phyloP scores from a whole-genome alignment of 176 grass and related monocot species.

The Luzula sylvatica region DNA sequence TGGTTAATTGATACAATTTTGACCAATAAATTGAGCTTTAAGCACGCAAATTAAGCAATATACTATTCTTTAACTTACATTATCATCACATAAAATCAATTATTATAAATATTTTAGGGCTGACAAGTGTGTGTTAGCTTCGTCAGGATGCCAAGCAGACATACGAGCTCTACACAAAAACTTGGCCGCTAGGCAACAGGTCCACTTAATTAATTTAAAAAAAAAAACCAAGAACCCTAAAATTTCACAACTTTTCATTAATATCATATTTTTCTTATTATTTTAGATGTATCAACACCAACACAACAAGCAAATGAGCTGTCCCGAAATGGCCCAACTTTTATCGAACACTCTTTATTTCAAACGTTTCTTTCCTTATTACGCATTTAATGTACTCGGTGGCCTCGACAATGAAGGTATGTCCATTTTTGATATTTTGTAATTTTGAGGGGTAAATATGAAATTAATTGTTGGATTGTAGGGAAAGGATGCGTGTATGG shows the following conservation, averaged over 20 bases:
- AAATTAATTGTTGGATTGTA: neutral
- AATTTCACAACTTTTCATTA: neutral
- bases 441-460: too few relatives aligned
- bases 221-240: too few relatives aligned
- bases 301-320: slow-evolving; percentile 99
- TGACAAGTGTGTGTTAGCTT: slow-evolving; percentile 73
- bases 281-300: slow-evolving; percentile 91
- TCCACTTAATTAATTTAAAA: too few relatives aligned
- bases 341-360: slow-evolving; percentile 95
- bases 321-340: slow-evolving; percentile 88
- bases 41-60: too few relatives aligned
- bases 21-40: too few relatives aligned
- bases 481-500: slow-evolving; percentile 92
- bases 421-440: too few relatives aligned
- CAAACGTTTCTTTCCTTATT: slow-evolving; percentile 96
- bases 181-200: slow-evolving; percentile 69
- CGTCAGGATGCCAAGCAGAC: slow-evolving; percentile 94
- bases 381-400: slow-evolving; percentile 90
- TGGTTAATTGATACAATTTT: too few relatives aligned
- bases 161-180: slow-evolving; percentile 96
- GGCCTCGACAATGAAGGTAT: slow-evolving; percentile 92
- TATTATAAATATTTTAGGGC: slow-evolving; percentile 34
- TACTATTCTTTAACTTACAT: neutral
- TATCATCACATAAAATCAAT: neutral
- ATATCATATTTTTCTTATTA: neutral